Conservation (phyloP, 1,284 basidiomycete genomes). For the Farysia itapuensis region DNA sequence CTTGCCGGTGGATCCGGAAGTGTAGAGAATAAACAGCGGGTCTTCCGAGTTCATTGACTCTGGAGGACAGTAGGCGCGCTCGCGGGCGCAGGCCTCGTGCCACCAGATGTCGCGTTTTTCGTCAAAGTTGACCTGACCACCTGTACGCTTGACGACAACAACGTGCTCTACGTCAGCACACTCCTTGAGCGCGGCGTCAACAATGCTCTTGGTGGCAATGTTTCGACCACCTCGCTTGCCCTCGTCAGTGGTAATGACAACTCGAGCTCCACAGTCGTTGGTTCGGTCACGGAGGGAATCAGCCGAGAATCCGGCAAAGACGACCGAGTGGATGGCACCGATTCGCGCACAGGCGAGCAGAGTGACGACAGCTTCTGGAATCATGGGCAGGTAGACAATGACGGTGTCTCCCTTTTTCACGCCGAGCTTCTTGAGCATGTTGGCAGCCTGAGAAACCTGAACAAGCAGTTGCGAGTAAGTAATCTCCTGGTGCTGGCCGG, state of each 20-base stretch:
- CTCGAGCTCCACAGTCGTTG: conserved; percentile 82
- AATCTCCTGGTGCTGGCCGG: conserved; percentile 75
- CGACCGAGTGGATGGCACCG: conserved; percentile 96
- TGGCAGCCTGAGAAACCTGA: conserved; percentile 83
- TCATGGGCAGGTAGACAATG: conserved; percentile 67
- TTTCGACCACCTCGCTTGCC: conserved; percentile 89
- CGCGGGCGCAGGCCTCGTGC: conserved; percentile 84
- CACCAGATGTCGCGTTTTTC: conserved; percentile 91
- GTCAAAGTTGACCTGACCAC: conserved; percentile 76
- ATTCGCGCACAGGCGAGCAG: conserved; percentile 97
- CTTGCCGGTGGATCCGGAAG: conserved; percentile 91
- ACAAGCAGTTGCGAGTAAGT: conserved; percentile 76
- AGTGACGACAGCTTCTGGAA: conserved; percentile 77
- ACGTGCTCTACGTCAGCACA: conserved; percentile 86
- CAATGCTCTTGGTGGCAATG: conserved; percentile 91
- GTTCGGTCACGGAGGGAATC: conserved; percentile 93
- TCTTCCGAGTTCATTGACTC: conserved; percentile 87
- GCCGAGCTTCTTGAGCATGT: conserved; percentile 85
- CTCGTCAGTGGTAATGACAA: conserved; percentile 94
- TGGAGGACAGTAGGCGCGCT: conserved; percentile 84
- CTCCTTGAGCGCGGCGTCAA: conserved; percentile 85
- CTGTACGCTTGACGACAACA: conserved; percentile 85
- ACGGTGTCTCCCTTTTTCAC: conserved; percentile 88
- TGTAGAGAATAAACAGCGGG: conserved; percentile 94
- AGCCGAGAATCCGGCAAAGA: conserved; percentile 97